These are phyloP conservation scores for Staphylotrichum tortipilum DNA, from an alignment of 495 filamentous ascomycete genomes.

Conservation along the genomic window DNA sequence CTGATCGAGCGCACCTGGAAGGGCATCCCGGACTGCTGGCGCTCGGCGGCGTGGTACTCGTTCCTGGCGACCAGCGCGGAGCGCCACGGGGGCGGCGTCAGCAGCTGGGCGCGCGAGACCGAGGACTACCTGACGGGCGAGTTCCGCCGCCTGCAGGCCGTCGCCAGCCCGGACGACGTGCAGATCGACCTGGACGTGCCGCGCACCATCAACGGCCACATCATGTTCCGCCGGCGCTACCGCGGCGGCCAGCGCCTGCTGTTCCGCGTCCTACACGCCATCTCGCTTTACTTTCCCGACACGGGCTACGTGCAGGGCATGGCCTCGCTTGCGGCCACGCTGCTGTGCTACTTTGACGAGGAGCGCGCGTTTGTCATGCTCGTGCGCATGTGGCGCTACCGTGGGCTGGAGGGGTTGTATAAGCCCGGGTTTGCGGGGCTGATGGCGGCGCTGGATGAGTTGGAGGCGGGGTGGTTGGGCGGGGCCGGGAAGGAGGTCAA, in stretches of 20 bases:
- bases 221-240: constrained; percentile 95
- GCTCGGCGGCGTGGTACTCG: constrained; percentile 86
- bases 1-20: constrained; percentile 92
- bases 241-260: constrained; percentile 83
- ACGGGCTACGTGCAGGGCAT: constrained; percentile 98
- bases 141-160: constrained; percentile 59
- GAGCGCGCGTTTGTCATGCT: constrained; percentile 92
- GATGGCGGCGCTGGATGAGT: constrained; percentile 80
- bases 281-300: constrained; percentile 82
- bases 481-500: constrained; percentile 58
- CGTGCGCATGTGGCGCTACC: constrained; percentile 79
- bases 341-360: constrained; percentile 95
- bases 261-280: constrained; percentile 84
- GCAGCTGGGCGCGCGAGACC: constrained; percentile 25
- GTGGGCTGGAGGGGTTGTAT: constrained; percentile 81
- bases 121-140: constrained; percentile 64
- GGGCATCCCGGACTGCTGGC: constrained; percentile 94
- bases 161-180: constrained; percentile 79
- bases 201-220: constrained; percentile 87
- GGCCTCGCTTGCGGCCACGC: constrained; percentile 85
- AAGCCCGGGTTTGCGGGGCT: constrained; percentile 74
- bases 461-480: constrained; percentile 77
- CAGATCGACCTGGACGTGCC: constrained; percentile 98
- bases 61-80: constrained; percentile 83
- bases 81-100: not conserved